These are phyloP conservation scores for Fusarium sp. DNA, from an alignment of 2,329 filamentous ascomycete species.

Conservation along the genomic window DNA sequence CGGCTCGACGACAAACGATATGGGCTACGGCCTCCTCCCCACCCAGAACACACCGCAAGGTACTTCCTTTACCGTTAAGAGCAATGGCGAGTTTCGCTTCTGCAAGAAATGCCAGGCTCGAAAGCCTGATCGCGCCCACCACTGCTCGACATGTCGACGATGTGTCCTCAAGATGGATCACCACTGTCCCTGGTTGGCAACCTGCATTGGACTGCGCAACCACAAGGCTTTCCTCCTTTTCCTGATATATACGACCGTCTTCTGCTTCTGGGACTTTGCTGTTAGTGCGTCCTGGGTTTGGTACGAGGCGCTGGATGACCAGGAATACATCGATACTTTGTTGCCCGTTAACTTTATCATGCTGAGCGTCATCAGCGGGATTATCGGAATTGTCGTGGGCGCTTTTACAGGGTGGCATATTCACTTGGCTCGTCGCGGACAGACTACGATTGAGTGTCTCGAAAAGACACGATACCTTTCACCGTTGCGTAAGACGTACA, in stretches of 20 bases:
- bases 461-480: conserved; percentile 96
- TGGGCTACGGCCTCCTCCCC: conserved; percentile 85
- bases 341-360: conserved; percentile 94
- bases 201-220: conserved; percentile 93
- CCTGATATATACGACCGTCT: conserved; percentile 88
- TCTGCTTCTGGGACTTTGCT: conserved; percentile 86
- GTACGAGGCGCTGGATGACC: conserved; percentile 80
- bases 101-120: conserved; percentile 98
- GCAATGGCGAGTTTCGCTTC: conserved; percentile 87
- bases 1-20: conserved; percentile 76
- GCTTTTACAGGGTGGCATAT: conserved; percentile 96
- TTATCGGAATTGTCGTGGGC: conserved; percentile 89
- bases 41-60: conserved; percentile 73
- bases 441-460: conserved; percentile 96
- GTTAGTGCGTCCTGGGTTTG: conserved; percentile 87
- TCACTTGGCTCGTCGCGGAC: conserved; percentile 80
- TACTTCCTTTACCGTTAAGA: conserved; percentile 91
- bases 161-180: conserved; percentile 99
- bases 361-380: conserved; percentile 86
- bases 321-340: conserved; percentile 80
- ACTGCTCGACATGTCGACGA: conserved; percentile 93
- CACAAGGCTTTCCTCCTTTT: conserved; percentile 97
- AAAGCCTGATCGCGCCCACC: conserved; percentile 96
- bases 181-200: conserved; percentile 98
- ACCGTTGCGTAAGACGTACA: conserved; percentile 79